Evolutionary conservation across 2,329 filamentous ascomycete genomes (phyloP).

Genomic region (Septoria linicola): DNA sequence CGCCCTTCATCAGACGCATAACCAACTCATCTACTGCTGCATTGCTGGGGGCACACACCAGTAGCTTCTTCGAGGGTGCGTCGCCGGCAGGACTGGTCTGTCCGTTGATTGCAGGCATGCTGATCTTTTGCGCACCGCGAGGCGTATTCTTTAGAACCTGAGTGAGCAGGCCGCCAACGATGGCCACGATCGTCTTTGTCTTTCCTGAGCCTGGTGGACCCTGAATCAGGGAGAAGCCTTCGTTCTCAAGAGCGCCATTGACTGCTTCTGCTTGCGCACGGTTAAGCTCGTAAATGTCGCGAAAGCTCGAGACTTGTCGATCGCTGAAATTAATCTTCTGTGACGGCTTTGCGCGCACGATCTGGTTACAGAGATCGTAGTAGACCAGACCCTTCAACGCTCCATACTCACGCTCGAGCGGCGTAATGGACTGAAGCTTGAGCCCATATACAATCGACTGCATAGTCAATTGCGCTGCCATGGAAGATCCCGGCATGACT

Average conservation of each 20-base stretch:
- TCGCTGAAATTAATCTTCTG: slow-evolving; percentile 80
- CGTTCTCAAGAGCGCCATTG: slow-evolving; percentile 87
- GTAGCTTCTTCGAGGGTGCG: slow-evolving; percentile 71
- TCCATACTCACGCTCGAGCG: slow-evolving; percentile 92
- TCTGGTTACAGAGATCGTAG: slow-evolving; percentile 93
- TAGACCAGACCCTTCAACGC: slow-evolving; percentile 87
- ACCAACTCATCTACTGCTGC: slow-evolving; percentile 96
- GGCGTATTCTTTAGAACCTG: slow-evolving; percentile 53
- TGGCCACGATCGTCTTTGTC: slow-evolving; percentile 95
- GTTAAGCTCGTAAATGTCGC: slow-evolving; percentile 80
- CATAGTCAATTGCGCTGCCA: slow-evolving; percentile 56
- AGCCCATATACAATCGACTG: slow-evolving; percentile 69
- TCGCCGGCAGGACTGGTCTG: slow-evolving; percentile 28
- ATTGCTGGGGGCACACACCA: slow-evolving; percentile 98
- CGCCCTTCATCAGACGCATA: slow-evolving; percentile 81
- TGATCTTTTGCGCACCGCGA: slow-evolving; percentile 36
- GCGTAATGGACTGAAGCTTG: slow-evolving; percentile 89
- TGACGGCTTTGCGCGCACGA: slow-evolving; percentile 84
- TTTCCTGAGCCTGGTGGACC: slow-evolving; percentile 88
- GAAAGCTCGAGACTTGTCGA: slow-evolving; percentile 66
- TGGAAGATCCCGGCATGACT: slow-evolving; percentile 57
- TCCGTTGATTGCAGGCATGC: slow-evolving; percentile 37
- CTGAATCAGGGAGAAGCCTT: slow-evolving; percentile 95
- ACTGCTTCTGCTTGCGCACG: slow-evolving; percentile 87
- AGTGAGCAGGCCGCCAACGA: slow-evolving; percentile 83